Evolutionary conservation across 2,329 filamentous ascomycete genomes (phyloP).

Genomic region (Epichloe hybrida): DNA sequence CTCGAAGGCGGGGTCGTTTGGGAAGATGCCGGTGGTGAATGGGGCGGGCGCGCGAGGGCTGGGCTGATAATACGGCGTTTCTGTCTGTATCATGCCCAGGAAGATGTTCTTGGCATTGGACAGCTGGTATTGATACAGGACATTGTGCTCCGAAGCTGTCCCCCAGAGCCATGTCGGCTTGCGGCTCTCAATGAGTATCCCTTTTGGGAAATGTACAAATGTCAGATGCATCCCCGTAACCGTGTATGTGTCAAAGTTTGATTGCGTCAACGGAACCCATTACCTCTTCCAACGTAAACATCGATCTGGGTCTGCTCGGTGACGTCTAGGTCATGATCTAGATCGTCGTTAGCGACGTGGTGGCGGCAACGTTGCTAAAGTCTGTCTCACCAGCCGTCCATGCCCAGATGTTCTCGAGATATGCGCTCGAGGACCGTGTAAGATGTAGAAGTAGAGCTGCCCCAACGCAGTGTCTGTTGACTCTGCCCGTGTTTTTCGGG

Average conservation of each 20-base stretch:
- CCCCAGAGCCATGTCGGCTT: constrained; percentile 17
- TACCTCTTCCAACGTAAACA: constrained; percentile 22
- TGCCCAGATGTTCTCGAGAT: constrained; percentile 42
- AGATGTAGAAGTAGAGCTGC: constrained; percentile 41
- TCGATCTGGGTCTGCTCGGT: constrained; percentile 14
- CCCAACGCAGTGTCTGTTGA: constrained; percentile 40
- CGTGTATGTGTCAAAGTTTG: no score
- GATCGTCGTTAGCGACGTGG: neutral
- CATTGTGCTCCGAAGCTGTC: constrained; percentile 30
- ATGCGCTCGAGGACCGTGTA: constrained; percentile 31
- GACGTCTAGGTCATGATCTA: neutral
- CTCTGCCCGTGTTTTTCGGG: constrained; percentile 7
- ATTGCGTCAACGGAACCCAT: neutral
- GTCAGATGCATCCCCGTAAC: no score
- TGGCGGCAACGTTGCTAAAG: no score
- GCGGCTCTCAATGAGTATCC: constrained; percentile 15
- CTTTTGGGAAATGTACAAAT: neutral
- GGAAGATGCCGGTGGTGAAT: constrained; percentile 5
- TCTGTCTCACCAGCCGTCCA: constrained; percentile 52
- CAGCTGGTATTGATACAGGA: constrained; percentile 36
- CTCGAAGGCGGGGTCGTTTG: constrained; percentile 1
- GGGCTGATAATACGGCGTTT: constrained; percentile 32
- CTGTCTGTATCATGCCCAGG: constrained; percentile 52
- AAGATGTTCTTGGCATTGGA: constrained; percentile 33
- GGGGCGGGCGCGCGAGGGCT: constrained; percentile 10